Percentiles rank a stretch among this genome's conserved stretches.
Conservation (phyloP, 306 rosid genomes). For the Casuarina glauca region DNA sequence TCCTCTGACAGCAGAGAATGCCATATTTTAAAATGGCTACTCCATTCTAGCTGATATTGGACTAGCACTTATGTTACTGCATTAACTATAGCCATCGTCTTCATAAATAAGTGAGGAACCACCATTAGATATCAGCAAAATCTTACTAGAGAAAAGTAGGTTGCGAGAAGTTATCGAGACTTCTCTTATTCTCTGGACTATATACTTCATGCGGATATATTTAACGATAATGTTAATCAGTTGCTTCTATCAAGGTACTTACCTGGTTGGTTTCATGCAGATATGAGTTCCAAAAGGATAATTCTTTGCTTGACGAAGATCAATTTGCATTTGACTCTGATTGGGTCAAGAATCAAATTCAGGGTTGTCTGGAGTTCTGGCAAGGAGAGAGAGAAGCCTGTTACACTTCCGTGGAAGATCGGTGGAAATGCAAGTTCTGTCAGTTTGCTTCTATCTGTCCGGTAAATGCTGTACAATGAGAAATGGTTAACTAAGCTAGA, state of each 20-base stretch:
- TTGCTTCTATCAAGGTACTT: slow-evolving; percentile 7
- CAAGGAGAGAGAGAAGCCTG: slow-evolving; percentile 68
- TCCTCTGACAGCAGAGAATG: neutral
- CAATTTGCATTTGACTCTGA: slow-evolving; percentile 52
- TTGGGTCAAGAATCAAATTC: slow-evolving; percentile 62
- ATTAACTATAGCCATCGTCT: neutral
- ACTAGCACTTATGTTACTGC: neutral
- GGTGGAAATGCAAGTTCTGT: slow-evolving; percentile 75
- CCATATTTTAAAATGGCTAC: neutral
- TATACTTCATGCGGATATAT: neutral
- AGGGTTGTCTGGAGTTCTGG: slow-evolving; percentile 65
- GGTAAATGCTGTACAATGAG: slow-evolving; percentile 13
- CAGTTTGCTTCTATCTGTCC: slow-evolving; percentile 54
- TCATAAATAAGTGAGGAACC: neutral
- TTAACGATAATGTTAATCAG: slow-evolving; percentile 1
- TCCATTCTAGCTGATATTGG: neutral
- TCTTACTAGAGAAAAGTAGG: neutral
- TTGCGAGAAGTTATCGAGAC: neutral
- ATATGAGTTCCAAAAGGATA: slow-evolving; percentile 75
- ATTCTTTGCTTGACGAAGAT: slow-evolving; percentile 72
- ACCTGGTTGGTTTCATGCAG: slow-evolving; percentile 43
- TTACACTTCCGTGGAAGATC: slow-evolving; percentile 64
- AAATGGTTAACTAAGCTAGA: slow-evolving; percentile 15
- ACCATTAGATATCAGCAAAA: neutral
- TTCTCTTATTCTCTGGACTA: neutral